These are phyloP conservation scores for Perilla frutescens DNA, from an alignment of 257 asterid genomes.

Conservation along the genomic window DNA sequence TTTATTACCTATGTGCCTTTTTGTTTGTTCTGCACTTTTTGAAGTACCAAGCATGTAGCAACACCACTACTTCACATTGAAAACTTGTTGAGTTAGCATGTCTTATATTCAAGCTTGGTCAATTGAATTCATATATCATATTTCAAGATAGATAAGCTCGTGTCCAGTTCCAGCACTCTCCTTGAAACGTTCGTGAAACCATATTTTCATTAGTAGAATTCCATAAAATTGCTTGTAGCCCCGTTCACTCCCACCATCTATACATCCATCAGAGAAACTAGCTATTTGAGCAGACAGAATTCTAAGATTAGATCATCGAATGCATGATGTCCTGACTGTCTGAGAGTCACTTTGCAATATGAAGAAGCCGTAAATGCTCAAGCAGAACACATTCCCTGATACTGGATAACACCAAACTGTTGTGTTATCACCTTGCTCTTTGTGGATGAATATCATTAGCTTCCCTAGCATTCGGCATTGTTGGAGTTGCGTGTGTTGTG, in stretches of 20 bases:
- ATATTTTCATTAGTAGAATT: too few species aligned
- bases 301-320: background rate
- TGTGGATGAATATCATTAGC: background rate
- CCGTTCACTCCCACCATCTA: background rate
- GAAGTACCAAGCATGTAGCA: constrained; percentile 2
- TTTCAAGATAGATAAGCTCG: background rate
- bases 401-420: background rate
- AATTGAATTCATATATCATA: too few species aligned
- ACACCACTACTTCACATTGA: constrained; percentile 7
- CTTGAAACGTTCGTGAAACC: background rate
- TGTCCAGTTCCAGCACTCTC: background rate
- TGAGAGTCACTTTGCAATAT: background rate
- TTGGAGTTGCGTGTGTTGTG: background rate
- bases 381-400: background rate
- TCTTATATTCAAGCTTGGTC: too few species aligned
- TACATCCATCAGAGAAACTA: background rate
- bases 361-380: background rate
- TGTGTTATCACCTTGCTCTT: background rate
- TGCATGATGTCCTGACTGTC: background rate
- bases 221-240: background rate
- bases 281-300: background rate
- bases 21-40: background rate
- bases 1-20: background rate
- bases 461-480: background rate
- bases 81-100: background rate